These are phyloP conservation scores for Diaporthe humulicola DNA, from an alignment of 2,329 filamentous ascomycete species.

Conservation along the genomic window DNA sequence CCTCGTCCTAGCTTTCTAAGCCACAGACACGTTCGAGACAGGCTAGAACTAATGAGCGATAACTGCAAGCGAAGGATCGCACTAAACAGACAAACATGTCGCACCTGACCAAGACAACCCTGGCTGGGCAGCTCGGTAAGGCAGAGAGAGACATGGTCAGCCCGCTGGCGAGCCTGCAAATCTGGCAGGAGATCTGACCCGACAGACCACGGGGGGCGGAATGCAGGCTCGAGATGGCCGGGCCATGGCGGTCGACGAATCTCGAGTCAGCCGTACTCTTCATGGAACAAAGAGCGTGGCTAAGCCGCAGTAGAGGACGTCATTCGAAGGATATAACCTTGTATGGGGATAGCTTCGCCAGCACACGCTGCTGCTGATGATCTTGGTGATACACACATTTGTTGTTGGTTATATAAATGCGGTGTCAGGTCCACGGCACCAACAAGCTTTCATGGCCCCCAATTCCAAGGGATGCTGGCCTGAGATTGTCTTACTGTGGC, in stretches of 20 bases:
- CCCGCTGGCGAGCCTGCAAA: not conserved
- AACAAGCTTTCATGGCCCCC: not conserved
- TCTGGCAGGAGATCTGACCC: not conserved
- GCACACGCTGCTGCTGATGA: not conserved
- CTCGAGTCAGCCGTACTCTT: not conserved
- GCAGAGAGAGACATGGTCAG: constrained; percentile 3
- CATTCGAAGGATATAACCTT: not conserved
- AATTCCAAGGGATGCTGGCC: not conserved
- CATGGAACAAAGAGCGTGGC: not conserved
- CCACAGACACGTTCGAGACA: constrained; percentile 1
- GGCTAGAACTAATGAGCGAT: not conserved
- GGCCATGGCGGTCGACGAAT: not conserved
- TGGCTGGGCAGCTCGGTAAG: constrained; percentile 1
- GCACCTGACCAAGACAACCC: constrained; percentile 6
- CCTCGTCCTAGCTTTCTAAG: not conserved
- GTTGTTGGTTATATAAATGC: not conserved
- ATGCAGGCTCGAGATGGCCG: not conserved
- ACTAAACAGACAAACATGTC: not conserved
- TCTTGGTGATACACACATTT: not conserved
- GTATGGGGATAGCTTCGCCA: not conserved
- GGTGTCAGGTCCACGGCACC: not conserved
- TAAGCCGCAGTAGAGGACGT: not conserved
- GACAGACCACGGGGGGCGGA: not conserved
- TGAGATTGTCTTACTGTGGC: not conserved
- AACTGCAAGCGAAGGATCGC: constrained; percentile 6